Conservation (phyloP, 148 eudicot species). For the Cornus kousa region DNA sequence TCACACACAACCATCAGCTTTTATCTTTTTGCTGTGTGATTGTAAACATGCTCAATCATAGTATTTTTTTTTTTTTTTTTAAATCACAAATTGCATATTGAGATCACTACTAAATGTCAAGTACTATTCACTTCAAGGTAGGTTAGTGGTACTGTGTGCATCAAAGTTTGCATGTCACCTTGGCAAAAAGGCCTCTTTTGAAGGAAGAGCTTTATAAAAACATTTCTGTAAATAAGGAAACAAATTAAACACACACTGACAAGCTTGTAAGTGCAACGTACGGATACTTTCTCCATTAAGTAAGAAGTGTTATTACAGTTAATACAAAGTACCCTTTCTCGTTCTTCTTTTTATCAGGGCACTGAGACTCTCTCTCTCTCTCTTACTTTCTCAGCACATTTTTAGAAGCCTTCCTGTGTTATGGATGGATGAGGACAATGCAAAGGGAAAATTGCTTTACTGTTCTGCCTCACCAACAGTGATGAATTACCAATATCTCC, state of each 20-base stretch:
- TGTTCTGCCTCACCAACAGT: constrained; percentile 49
- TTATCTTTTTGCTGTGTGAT: too few species aligned
- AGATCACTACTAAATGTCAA: too few species aligned
- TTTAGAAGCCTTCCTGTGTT: neutral
- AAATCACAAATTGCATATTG: too few species aligned
- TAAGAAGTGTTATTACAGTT: neutral
- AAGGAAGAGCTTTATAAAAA: too few species aligned
- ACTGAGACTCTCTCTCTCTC: neutral
- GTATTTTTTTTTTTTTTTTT: too few species aligned
- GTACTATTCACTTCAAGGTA: too few species aligned
- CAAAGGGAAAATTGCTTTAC: constrained; percentile 45
- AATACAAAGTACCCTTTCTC: too few species aligned
- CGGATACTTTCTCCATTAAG: neutral
- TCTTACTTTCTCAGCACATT: neutral
- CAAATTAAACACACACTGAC: neutral
- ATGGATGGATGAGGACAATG: constrained; percentile 34
- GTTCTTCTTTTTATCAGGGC: neutral
- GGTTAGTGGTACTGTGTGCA: too few species aligned
- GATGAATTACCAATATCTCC: constrained; percentile 63
- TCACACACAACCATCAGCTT: too few species aligned
- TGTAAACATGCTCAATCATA: too few species aligned
- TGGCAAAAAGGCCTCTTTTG: too few species aligned
- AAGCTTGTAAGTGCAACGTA: neutral
- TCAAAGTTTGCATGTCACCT: too few species aligned
- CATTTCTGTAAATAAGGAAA: neutral